A percentile compares a stretch with the other conserved stretches of the same genome.
Conservation (phyloP, 2,329 filamentous ascomycete species). For the Lizonia empirigonia region DNA sequence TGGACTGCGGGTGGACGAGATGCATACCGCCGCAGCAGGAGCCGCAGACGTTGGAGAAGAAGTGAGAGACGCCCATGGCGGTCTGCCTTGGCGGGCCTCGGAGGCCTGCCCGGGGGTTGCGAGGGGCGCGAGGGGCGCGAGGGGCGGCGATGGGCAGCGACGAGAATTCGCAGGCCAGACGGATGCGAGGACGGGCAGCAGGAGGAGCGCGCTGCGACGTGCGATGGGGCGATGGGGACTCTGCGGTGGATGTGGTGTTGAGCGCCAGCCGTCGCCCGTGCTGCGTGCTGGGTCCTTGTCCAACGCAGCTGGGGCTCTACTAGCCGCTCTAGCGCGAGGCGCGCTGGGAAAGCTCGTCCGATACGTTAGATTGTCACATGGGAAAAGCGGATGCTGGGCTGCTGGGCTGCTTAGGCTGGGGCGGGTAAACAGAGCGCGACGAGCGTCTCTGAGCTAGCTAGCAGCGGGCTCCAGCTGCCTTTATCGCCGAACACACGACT, state of each 20-base stretch:
- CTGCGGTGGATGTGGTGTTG: constrained; percentile 15
- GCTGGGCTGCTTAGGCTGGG: constrained; percentile 5
- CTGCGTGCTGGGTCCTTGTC: not conserved
- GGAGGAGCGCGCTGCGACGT: constrained; percentile 9
- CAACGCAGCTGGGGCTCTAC: constrained; percentile 12
- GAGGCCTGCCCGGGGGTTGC: constrained; percentile 12
- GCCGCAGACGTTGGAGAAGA: constrained; percentile 46
- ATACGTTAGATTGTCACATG: constrained; percentile 13
- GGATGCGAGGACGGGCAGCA: constrained; percentile 13
- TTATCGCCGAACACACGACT: not conserved
- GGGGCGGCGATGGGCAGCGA: constrained; percentile 23
- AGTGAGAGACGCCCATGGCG: constrained; percentile 46
- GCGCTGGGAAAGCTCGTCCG: constrained; percentile 17
- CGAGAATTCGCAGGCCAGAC: constrained; percentile 14
- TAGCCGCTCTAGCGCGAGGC: not conserved
- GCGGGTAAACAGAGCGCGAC: not conserved
- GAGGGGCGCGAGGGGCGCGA: constrained; percentile 15
- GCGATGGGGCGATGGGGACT: constrained; percentile 1
- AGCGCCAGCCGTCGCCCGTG: constrained; percentile 8
- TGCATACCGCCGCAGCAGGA: constrained; percentile 48
- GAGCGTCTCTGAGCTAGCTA: not conserved
- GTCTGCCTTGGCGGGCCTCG: constrained; percentile 31
- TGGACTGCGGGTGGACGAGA: not conserved
- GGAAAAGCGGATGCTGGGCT: constrained; percentile 6
- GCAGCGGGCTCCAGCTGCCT: not conserved